Evolutionary conservation across 805 yeast species (phyloP), one percentile per base, ranked within the genome.

Genomic region (Teunomyces tritomae): DNA sequence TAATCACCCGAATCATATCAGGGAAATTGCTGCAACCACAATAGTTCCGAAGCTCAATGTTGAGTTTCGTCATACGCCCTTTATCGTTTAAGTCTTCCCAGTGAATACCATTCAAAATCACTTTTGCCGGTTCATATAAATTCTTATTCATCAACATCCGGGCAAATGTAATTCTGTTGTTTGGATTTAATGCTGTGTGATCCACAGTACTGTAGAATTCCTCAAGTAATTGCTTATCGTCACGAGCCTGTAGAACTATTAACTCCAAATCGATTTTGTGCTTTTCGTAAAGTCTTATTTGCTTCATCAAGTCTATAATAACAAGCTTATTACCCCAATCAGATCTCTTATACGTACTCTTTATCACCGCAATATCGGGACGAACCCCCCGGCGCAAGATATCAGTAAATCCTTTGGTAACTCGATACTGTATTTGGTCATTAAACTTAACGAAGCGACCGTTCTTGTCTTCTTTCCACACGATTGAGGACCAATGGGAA

Each of bases 331-430:
- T 56, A 14, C 52, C 47, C 14, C 48, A 29, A 35, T 62, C 61
- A 55, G 63, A 61, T 28, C 62, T 54, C 27, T 57, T 50, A 44
- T 68, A 64, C 0, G 76, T 68, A 34, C 58, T 63, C 39, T 63
- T 63, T 5, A 73, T 48, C n/a, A 70, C 44, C 11, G 47, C 45
- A 40, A 55, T 54, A 47, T 72, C 74, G 0, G 77, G 77, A 26
- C 61, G 54, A 6, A 72, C 62, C 0, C 76, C 76, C 44, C 56
- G 58, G n/a, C 64, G 50, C 26, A 70, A 45, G 6, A 72, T 46
- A 11, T 64, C 69, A 6, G 50, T 51, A 39, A 72, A 66, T 17
- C 76, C 77, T 39, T 58, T 54, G 17, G 58, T 56, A 29, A 64
- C 51, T 29, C 75, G 49, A 46, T 59, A 69, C 33, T 59, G 58